Evolutionary conservation across 495 filamentous ascomycete species (phyloP).

Genomic region (Bryoglossum gracile): DNA sequence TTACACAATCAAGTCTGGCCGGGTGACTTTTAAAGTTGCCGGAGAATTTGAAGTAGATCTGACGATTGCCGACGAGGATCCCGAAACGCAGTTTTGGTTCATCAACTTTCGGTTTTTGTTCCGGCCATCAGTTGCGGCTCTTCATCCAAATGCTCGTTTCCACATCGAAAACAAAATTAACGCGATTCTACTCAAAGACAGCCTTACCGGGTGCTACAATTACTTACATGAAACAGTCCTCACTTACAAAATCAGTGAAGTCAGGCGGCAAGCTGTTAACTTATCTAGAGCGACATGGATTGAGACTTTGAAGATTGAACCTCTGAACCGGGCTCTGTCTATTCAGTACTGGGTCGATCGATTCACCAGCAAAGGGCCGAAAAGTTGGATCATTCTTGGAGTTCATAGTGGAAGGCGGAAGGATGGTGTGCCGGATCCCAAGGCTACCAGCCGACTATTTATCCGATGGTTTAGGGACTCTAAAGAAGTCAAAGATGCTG

Average conservation of each 20-base stretch:
- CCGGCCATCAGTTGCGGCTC: conserved; percentile 51
- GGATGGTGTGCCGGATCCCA: conserved; percentile 28
- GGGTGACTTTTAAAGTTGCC: conserved; percentile 75
- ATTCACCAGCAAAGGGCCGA: conserved; percentile 44
- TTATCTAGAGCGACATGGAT: conserved; percentile 65
- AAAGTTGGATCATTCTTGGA: conserved; percentile 89
- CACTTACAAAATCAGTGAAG: conserved; percentile 77
- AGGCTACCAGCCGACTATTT: conserved; percentile 43
- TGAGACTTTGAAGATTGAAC: conserved; percentile 63
- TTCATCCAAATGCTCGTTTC: conserved; percentile 51
- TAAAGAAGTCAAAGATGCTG: conserved; percentile 57
- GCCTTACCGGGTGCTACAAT: conserved; percentile 70
- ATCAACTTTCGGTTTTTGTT: conserved; percentile 86
- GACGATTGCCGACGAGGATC: conserved; percentile 74
- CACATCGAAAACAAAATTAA: conserved; percentile 68
- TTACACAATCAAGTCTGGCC: conserved; percentile 68
- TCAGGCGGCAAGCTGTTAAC: conserved; percentile 66
- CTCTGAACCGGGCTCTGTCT: conserved; percentile 67
- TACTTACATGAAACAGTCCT: conserved; percentile 78
- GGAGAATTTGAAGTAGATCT: conserved; percentile 92
- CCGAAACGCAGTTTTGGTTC: conserved; percentile 77
- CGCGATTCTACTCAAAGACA: conserved; percentile 50
- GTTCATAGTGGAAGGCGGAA: conserved; percentile 53
- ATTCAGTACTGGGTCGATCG: conserved; percentile 83
- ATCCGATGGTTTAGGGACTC: conserved; percentile 82